Base-by-base conservation (phyloP, 805 yeast species). In the Zygotorulaspora florentina region DNA sequence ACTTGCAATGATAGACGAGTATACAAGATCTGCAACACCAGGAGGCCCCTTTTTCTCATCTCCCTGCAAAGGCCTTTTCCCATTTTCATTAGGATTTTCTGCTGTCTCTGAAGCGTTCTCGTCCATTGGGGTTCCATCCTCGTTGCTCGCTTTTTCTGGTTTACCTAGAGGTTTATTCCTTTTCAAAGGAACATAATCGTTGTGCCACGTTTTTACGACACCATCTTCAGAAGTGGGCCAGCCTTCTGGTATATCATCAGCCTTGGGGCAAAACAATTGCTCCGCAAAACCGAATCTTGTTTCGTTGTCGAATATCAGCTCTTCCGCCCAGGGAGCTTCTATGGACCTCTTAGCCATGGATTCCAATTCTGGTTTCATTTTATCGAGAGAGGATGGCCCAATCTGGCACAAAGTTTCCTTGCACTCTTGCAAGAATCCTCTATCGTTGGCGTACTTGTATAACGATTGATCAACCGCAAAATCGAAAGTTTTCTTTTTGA, bases 271-370 rank as follows among this genome's bases (percentile, higher is more conserved):
- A 60, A 89, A 87, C 42, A 90, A 59, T n/a, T 85, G 72, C 59
- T 89, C 93, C 1, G 85, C 85, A 49, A 86, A 65, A 39, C 74
- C 72, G 51, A 70, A 81, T 47, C 96, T 52, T 3, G 64, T 72
- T 53, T 81, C 85, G 34, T 70, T 66, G 3, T 77, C 77, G 47
- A 85, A 75, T 36, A 80, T 79, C 13, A 85, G 61, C 25, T 77
- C 73, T 53, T 83, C 81, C 1, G 95, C 95, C 57, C 84, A 79
- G 13, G 95, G 91, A 12, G 87, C 69, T 66, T 88, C 96, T 59
- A 83, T 83, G 25, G 74, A 65, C 52, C 89, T 63, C 28, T 58
- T 55, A 8, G 70, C 55, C 51, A 52, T 59, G 1, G 56, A 34
- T 23, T 56, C 66, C 8, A 62, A 51, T 26, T 61, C 57, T 2